phyloP scores from a whole-genome alignment of 2,329 filamentous ascomycete genomes.

The Rhinocladiella similis region DNA sequence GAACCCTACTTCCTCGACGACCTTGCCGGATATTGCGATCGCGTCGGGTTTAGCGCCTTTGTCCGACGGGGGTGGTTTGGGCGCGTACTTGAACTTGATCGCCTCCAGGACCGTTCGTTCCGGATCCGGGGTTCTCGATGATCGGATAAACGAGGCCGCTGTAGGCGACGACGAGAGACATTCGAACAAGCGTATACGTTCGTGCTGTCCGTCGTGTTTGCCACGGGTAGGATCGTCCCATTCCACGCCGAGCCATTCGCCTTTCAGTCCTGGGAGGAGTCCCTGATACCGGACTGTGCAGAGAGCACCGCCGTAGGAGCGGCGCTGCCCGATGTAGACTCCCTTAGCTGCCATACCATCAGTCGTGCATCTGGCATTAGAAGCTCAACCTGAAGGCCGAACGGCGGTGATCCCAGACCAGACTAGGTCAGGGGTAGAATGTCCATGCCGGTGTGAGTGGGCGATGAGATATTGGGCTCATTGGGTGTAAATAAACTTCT shows the following conservation, averaged over 20 bases:
- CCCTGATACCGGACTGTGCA: constrained; percentile 88
- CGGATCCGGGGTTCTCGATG: constrained; percentile 67
- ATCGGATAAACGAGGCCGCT: constrained; percentile 83
- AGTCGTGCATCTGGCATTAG: background rate
- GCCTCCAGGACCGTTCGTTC: constrained; percentile 76
- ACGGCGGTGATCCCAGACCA: too few relatives aligned
- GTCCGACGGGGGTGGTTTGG: constrained; percentile 44
- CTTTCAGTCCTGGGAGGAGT: constrained; percentile 70
- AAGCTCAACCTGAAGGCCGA: too few relatives aligned
- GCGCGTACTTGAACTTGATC: constrained; percentile 79
- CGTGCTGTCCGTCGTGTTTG: constrained; percentile 85
- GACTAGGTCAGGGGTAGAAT: too few relatives aligned
- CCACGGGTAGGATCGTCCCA: constrained; percentile 88
- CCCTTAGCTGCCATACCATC: background rate
- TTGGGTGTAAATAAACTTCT: too few relatives aligned
- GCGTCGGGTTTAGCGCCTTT: constrained; percentile 1
- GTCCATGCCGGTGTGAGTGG: too few relatives aligned
- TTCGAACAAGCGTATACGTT: constrained; percentile 75
- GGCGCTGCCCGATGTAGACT: constrained; percentile 61
- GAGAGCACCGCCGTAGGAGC: constrained; percentile 73
- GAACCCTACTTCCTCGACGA: constrained; percentile 91
- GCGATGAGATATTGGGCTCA: too few relatives aligned
- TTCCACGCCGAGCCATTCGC: constrained; percentile 89
- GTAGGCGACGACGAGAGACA: constrained; percentile 58
- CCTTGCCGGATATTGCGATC: constrained; percentile 70